Conservation (phyloP, 192 early-diverging fungal species). For the Radiomyces spectabilis region DNA sequence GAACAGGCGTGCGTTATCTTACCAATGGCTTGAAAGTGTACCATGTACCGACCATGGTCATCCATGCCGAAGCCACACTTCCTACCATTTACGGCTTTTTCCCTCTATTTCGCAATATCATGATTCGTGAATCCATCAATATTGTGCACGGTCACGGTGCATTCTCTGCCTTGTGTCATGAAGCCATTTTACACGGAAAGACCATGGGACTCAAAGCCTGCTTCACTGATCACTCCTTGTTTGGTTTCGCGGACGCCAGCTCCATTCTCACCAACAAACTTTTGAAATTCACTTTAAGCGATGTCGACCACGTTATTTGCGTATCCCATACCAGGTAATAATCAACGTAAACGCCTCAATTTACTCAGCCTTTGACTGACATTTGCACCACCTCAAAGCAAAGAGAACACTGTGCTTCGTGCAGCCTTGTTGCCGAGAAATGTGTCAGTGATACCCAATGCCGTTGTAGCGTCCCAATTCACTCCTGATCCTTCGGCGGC, state of each 20-base stretch:
- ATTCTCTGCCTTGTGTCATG: conserved; percentile 90
- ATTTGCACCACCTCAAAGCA: conserved; percentile 44
- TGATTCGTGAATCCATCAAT: conserved; percentile 84
- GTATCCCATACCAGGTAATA: conserved; percentile 91
- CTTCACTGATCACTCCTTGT: conserved; percentile 96
- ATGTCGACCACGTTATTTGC: conserved; percentile 95
- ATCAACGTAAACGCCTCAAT: not conserved
- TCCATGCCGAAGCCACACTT: conserved; percentile 81
- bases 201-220: conserved; percentile 91
- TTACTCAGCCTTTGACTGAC: not conserved
- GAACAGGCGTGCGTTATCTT: conserved; percentile 84
- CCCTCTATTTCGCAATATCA: conserved; percentile 86
- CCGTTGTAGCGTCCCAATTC: conserved; percentile 91
- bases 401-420: conserved; percentile 96
- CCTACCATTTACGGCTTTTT: conserved; percentile 90
- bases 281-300: conserved; percentile 93
- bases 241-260: conserved; percentile 92
- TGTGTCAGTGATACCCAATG: conserved; percentile 97
- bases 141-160: conserved; percentile 97
- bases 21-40: conserved; percentile 94
- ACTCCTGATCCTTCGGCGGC: conserved; percentile 68
- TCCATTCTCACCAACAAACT: conserved; percentile 95
- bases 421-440: conserved; percentile 82
- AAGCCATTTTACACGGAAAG: conserved; percentile 90
- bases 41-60: conserved; percentile 79